Evolutionary conservation across 2,329 filamentous ascomycete species (phyloP), one percentile per base, ranked within the genome.

Genomic region (Exophiala oligosperma): DNA sequence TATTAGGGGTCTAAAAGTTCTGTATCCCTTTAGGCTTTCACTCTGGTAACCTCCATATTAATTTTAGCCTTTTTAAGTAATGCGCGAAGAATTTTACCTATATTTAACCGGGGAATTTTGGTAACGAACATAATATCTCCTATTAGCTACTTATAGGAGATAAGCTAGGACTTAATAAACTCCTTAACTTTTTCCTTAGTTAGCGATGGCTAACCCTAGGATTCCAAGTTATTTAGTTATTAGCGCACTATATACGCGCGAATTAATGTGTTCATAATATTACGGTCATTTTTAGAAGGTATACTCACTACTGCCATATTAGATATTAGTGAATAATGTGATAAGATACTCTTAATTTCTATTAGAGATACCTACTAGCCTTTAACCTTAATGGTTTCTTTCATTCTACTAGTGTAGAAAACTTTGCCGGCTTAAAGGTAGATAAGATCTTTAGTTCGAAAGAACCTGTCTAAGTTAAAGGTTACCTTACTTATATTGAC

Each of bases 271-370:
- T 73, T 72, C 12, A 60, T 60, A 14, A 62, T 52, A 29, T 70
- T 68, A n/a, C 68, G 68, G 52, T 75, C 72, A n/a, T 57, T 54
- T 14, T 67, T 69, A 21, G 66, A 63, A 1, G 74, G 71, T n/a
- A 77, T 70, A 1, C 78, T 77, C 5, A 75, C 76, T 2, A 81
- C 77, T 3, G 76, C 79, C 3, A 72, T 77, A 60, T 81, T 79
- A 24, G 65, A 60, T 55, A 81, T 76, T 1, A 65, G 68, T 1
- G 75, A 74, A 62, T 80, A 76, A 44, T 72, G 69, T 4, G 78
- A 67, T 1, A 81, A 70, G 3, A 76, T 67, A 0, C 69, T 70
- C 64, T 81, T 78, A n/a, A 81, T 63, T 60, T 81, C 79, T 2
- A 77, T 74, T 0, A 78, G 79, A 2, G 77, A 70, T 0, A 79